phyloP scores from a whole-genome alignment of 2,329 filamentous ascomycete genomes.

The Ceratocystis ficicola region DNA sequence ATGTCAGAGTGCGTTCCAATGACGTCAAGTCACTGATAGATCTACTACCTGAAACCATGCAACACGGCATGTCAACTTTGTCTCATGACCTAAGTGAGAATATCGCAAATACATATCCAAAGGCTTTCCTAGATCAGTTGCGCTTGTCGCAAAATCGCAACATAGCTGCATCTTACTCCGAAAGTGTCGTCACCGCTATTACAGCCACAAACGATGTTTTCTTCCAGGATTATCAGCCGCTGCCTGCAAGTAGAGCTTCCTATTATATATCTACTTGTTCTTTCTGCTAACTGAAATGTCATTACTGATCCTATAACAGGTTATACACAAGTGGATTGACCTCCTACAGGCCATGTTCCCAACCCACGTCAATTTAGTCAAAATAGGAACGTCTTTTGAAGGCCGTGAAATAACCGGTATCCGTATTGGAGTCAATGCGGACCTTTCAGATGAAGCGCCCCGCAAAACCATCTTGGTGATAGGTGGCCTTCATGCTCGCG shows the following conservation, averaged over 20 bases:
- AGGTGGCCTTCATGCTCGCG: conserved; percentile 81
- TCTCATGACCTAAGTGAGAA: conserved; percentile 70
- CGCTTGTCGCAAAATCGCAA: background rate
- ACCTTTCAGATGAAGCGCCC: conserved; percentile 36
- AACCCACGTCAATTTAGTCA: conserved; percentile 59
- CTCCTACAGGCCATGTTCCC: conserved; percentile 84
- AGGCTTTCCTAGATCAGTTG: conserved; percentile 7
- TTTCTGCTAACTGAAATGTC: background rate
- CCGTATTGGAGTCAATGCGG: conserved; percentile 47
- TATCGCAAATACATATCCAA: conserved; percentile 64
- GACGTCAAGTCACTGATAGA: conserved; percentile 67
- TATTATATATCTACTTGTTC: background rate
- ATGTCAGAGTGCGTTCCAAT: conserved; percentile 66
- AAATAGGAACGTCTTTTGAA: conserved; percentile 75
- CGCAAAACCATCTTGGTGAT: conserved; percentile 71
- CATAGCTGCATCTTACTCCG: background rate
- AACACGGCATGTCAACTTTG: conserved; percentile 57
- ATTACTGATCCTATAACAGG: conserved; percentile 25
- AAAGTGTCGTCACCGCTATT: conserved; percentile 5
- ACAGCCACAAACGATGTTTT: conserved; percentile 56
- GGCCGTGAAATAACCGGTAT: conserved; percentile 76
- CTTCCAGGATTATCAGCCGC: conserved; percentile 83
- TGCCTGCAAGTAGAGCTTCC: conserved; percentile 41
- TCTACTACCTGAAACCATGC: conserved; percentile 63
- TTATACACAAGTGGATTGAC: conserved; percentile 80